phyloP scores from a whole-genome alignment of 345 rosid genomes.

The Salix arbutifolia region DNA sequence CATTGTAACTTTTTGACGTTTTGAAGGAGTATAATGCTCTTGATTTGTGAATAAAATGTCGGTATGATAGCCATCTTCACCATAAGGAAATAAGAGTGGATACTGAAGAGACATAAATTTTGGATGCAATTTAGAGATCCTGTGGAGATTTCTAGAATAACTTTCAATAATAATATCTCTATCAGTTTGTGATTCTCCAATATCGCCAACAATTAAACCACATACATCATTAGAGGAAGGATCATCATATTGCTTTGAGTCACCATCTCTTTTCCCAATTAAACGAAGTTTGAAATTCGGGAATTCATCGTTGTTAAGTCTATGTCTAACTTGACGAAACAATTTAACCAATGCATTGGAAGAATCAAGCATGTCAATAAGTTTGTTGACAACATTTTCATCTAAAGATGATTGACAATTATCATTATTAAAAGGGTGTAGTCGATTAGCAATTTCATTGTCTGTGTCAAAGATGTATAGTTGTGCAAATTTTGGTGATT shows the following conservation, averaged over 20 bases:
- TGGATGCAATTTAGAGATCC: neutral
- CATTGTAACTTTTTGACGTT: neutral
- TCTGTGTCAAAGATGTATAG: no score
- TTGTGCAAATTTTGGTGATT: no score
- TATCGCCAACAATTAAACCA: neutral
- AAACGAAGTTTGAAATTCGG: neutral
- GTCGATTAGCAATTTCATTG: no score
- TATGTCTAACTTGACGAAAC: no score
- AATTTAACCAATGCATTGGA: no score
- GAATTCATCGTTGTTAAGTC: no score
- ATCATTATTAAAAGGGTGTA: no score
- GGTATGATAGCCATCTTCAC: neutral
- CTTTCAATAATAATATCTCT: neutral
- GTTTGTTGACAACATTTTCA: no score
- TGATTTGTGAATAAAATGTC: neutral
- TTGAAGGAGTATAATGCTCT: neutral
- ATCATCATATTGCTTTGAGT: neutral
- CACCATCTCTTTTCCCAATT: neutral
- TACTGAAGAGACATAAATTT: neutral
- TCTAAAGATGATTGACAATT: no score
- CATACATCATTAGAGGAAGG: neutral
- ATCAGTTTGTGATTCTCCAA: neutral
- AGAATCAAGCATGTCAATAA: no score
- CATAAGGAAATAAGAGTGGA: neutral
- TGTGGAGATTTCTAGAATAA: fast-evolving